Evolutionary conservation across 2,329 filamentous ascomycete species (phyloP).

Genomic region (Simplicillium aogashimaense): DNA sequence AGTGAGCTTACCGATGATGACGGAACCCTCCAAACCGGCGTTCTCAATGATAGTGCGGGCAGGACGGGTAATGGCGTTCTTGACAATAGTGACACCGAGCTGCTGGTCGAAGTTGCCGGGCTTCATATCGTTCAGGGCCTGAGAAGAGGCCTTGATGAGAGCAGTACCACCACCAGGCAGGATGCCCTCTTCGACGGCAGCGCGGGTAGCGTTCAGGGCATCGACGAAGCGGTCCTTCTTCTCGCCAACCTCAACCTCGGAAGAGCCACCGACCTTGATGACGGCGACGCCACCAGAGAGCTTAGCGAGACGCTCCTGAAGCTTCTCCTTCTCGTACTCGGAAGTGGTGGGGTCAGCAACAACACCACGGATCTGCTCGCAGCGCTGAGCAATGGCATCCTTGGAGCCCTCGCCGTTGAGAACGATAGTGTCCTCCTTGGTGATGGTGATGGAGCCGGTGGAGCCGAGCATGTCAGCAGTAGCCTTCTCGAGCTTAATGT

Average conservation of each 20-base stretch:
- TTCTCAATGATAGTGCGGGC: constrained; percentile 97
- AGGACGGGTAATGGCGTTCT: constrained; percentile 93
- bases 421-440: constrained; percentile 99
- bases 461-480: constrained; percentile 93
- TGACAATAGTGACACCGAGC: constrained; percentile 94
- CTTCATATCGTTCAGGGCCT: constrained; percentile 77
- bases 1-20: constrained; percentile 95
- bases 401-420: constrained; percentile 95
- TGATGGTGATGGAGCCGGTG: constrained; percentile 97
- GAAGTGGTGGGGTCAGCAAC: constrained; percentile 89
- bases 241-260: constrained; percentile 97
- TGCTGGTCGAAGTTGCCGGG: constrained; percentile 96
- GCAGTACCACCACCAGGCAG: constrained; percentile 97
- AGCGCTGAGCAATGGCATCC: constrained; percentile 86
- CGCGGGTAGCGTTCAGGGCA: constrained; percentile 93
- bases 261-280: constrained; percentile 97
- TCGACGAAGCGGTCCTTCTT: constrained; percentile 99
- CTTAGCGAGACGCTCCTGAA: constrained; percentile 98
- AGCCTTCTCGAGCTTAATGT: constrained; percentile 98
- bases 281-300: constrained; percentile 97
- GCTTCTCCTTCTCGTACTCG: constrained; percentile 99
- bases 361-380: constrained; percentile 97
- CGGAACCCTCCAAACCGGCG: constrained; percentile 88
- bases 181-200: constrained; percentile 98
- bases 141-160: constrained; percentile 90